Evolutionary conservation across 192 early-diverging fungal species (phyloP).

Genomic region (Gigaspora rosea): DNA sequence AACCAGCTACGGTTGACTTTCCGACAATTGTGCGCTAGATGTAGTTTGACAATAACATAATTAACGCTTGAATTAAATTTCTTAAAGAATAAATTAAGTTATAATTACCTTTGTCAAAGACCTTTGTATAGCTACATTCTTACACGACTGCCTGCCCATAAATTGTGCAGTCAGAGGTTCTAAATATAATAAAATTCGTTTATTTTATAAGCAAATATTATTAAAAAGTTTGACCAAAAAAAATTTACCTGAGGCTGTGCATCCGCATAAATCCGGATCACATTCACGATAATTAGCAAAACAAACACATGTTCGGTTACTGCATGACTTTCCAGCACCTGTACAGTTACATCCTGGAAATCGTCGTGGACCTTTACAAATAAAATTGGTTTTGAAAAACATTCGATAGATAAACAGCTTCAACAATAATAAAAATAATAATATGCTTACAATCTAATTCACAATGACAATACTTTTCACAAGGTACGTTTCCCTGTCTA

Average conservation of each 20-base stretch:
- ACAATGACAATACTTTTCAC: slow-evolving; percentile 34
- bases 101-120: slow-evolving; percentile 8
- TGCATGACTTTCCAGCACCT: neutral
- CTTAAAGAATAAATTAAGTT: neutral
- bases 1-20: slow-evolving; percentile 26
- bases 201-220: neutral
- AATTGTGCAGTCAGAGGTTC: neutral
- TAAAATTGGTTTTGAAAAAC: neutral
- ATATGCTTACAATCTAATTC: slow-evolving; percentile 22
- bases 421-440: neutral
- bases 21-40: slow-evolving; percentile 28
- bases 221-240: neutral
- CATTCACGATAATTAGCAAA: slow-evolving; percentile 31
- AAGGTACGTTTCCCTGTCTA: slow-evolving; percentile 18
- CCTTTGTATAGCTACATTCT: slow-evolving; percentile 25
- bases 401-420: neutral
- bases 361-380: slow-evolving; percentile 20
- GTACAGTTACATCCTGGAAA: slow-evolving; percentile 31
- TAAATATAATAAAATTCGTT: neutral
- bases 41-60: neutral
- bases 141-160: slow-evolving; percentile 6
- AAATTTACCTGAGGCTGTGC: slow-evolving; percentile 20
- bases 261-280: slow-evolving; percentile 29
- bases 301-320: slow-evolving; percentile 19
- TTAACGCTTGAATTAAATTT: neutral